A percentile compares a stretch with the other conserved stretches of the same genome.
Evolutionary conservation across 139 green algal species (phyloP).

Genomic region (Volvox africanus): DNA sequence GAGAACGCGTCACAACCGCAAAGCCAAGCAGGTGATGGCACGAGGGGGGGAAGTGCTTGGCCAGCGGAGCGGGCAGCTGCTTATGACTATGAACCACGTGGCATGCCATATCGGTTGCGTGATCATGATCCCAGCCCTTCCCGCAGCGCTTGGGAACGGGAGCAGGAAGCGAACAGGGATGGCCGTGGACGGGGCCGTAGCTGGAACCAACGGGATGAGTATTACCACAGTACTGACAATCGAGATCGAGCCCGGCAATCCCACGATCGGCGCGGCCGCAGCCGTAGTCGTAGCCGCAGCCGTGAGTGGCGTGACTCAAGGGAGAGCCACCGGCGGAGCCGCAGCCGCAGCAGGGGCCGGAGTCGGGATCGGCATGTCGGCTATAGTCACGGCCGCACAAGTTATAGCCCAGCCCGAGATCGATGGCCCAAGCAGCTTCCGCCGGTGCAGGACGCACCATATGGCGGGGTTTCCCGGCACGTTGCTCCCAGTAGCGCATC

Average conservation of each 20-base stretch:
- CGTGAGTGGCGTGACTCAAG: background rate
- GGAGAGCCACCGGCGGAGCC: background rate
- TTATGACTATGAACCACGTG: background rate
- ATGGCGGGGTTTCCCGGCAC: background rate
- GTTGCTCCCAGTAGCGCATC: background rate
- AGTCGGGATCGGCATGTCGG: background rate
- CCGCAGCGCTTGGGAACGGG: background rate
- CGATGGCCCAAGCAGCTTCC: background rate
- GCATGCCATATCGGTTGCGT: background rate
- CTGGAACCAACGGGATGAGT: background rate
- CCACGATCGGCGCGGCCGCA: background rate
- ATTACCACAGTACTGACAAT: background rate
- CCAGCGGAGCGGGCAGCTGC: background rate
- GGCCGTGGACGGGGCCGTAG: background rate
- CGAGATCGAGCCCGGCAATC: background rate
- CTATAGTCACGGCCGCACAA: background rate
- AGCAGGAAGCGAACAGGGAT: slow-evolving; percentile 10
- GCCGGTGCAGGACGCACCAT: background rate
- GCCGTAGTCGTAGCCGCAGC: slow-evolving; percentile 29
- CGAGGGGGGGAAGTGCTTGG: background rate
- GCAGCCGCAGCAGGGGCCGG: background rate
- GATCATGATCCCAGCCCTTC: background rate
- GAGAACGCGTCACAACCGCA: background rate
- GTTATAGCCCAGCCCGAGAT: background rate
- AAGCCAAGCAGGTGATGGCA: background rate